Base-by-base conservation (phyloP, 768 basidiomycete genomes). In the Rickenella mellea region DNA sequence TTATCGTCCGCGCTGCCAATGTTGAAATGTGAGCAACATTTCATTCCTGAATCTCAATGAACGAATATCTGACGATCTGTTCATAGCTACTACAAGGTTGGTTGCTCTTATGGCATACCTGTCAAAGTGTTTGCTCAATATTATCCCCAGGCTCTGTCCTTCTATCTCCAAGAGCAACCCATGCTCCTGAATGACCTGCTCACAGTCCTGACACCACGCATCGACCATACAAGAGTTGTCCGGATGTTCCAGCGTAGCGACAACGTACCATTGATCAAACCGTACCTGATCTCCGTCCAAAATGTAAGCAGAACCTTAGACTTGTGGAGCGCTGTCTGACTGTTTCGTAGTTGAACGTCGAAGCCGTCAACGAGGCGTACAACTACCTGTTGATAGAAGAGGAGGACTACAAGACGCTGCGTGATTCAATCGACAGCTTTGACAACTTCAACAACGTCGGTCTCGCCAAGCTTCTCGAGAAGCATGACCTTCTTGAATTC, bases 371-470 rank as follows among this genome's bases (percentile, higher is more conserved):
- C 55, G 92, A 96, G 51, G 93, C 94, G 6, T 97, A 96, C 68
- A 97, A 98, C 54, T 87, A 91, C 55, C 69, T 99, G n/a, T 72
- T 98, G 31, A 98, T 99, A 46, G 96, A 99, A 61, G 96, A 99
- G 61, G 96, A 99, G 64, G 94, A 99, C 58, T 90, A 93, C 70
- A 91, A 94, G 63, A 97, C 94, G 0, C 76, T 99, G 6, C 86
- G 94, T 7, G 96, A 96, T 61, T 93, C 90, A 8, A 93, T 98
- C 40, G 94, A 98, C 65, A 92, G 92, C 60, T 93, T 96, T 56
- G 92, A 97, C 64, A 97, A 96, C 64, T 99, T 96, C 68, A 88
- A 98, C 64, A 90, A 87, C 52, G 79, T 90, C 46, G 73, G 67
- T 24, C 78, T 99, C 25, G 93, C 94, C 1, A 75, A 76, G 53